These are phyloP conservation scores for Fusarium verticillioides DNA, from an alignment of 2,329 filamentous ascomycete species.

Conservation along the genomic window DNA sequence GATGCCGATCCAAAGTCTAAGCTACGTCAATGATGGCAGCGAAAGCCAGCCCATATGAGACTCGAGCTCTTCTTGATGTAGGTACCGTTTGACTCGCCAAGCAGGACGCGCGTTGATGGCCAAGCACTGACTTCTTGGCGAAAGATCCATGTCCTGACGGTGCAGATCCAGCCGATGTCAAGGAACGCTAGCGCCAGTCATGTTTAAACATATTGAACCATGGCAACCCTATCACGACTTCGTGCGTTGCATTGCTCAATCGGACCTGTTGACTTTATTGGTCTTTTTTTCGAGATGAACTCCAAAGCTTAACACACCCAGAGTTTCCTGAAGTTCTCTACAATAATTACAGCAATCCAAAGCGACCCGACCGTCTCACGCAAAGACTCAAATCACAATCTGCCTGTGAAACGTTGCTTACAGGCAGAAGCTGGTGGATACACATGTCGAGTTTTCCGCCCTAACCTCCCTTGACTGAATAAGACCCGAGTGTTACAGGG, in stretches of 20 bases:
- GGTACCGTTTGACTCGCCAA: conserved; percentile 44
- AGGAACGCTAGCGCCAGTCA: conserved; percentile 42
- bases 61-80: conserved; percentile 44
- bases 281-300: neutral
- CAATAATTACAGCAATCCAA: neutral
- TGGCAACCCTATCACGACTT: conserved; percentile 44
- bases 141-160: conserved; percentile 44
- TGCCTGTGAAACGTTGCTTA: conserved; percentile 23
- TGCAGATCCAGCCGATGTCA: conserved; percentile 46
- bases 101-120: conserved; percentile 47
- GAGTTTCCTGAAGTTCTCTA: neutral
- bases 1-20: conserved; percentile 36
- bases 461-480: conserved; percentile 36
- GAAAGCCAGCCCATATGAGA: conserved; percentile 40
- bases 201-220: conserved; percentile 43
- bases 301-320: neutral
- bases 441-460: conserved; percentile 29
- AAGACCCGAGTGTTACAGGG: conserved; percentile 35
- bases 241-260: conserved; percentile 24
- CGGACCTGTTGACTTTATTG: conserved; percentile 10
- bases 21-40: conserved; percentile 37
- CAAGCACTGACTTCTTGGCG: conserved; percentile 45
- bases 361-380: neutral
- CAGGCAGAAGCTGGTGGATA: conserved; percentile 38
- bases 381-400: conserved; percentile 1